Evolutionary conservation across 176 grass and related monocot genomes (phyloP), one percentile per base, ranked within the genome.

Genomic region (Canna indica): DNA sequence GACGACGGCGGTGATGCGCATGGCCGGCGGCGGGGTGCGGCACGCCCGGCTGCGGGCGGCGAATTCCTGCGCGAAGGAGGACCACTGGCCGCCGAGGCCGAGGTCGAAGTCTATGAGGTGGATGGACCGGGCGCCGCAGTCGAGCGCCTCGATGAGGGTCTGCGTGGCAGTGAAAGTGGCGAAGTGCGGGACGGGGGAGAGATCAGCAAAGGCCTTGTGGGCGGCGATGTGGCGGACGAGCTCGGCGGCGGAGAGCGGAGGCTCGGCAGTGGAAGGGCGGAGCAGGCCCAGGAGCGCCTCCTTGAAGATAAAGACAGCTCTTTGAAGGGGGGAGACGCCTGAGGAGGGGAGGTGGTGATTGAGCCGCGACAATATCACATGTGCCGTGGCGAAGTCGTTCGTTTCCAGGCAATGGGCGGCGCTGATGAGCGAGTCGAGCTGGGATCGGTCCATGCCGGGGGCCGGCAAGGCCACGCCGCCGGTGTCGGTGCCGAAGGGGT

Each of bases 11-110:
- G 82, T 88, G 31, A 88, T 67, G 26, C 78, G 78, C 53, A 88
- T 69, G 1, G 64, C 36, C 3, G 81, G 75, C 5, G 83, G 68
- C 4, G 76, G 16, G 25, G 46, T 34, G 31, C 34, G 69, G 36
- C 68, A 28, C 5, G 72, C 28, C 14, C 63, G 79, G 56, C 86
- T 70, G 31, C 77, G 74, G 0, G 78, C 71, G 10, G 86, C 82
- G 20, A 84, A 63, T 38, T 80, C 82, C 60, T 88, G 81, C 28
- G 78, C 50, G 71, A 88, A 88, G 64, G 86, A 88, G 25, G 86
- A 88, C 86, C 86, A 88, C 67, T 88, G 86, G 34, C 86, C 82
- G 2, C 86, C 86, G 6, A 88, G 78, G 10, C 86, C 86, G 1
- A 88, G 75, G 58, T 88, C 86, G 36, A 88, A 88, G 64, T 88